phyloP scores from a whole-genome alignment of 2,329 filamentous ascomycete species.

The Fusarium newnesense region DNA sequence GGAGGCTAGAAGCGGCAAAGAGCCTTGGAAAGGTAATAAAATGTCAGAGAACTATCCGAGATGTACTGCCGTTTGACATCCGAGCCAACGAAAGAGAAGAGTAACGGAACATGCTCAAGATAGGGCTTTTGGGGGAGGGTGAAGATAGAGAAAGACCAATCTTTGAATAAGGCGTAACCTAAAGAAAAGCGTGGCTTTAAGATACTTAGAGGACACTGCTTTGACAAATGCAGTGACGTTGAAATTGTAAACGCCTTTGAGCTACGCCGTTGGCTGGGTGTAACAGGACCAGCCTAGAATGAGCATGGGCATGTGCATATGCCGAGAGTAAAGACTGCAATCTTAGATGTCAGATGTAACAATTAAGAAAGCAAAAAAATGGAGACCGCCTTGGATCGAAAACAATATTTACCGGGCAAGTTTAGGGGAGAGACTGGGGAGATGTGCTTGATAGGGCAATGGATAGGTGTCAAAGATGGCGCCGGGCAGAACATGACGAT shows the following conservation, averaged over 20 bases:
- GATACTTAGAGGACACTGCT: slow-evolving; percentile 27
- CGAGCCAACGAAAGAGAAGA: slow-evolving; percentile 42
- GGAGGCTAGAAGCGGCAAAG: slow-evolving; percentile 46
- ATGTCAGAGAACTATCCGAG: slow-evolving; percentile 33
- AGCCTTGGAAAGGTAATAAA: slow-evolving; percentile 27
- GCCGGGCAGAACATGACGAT: slow-evolving; percentile 33
- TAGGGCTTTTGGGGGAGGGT: slow-evolving; percentile 42
- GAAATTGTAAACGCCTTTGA: slow-evolving; percentile 39
- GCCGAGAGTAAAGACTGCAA: slow-evolving; percentile 39
- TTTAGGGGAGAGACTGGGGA: slow-evolving; percentile 29
- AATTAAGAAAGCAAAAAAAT: slow-evolving; percentile 24
- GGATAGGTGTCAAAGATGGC: slow-evolving; percentile 37
- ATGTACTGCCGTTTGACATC: slow-evolving; percentile 28
- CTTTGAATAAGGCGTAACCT: slow-evolving; percentile 28
- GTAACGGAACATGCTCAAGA: slow-evolving; percentile 31
- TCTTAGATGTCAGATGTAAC: slow-evolving; percentile 34
- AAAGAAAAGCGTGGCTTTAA: slow-evolving; percentile 41
- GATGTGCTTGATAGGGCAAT: slow-evolving; percentile 37
- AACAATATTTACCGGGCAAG: slow-evolving; percentile 18
- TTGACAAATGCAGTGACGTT: slow-evolving; percentile 39
- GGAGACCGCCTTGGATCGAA: slow-evolving; percentile 14
- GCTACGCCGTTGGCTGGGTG: slow-evolving; percentile 39
- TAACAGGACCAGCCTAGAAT: slow-evolving; percentile 35
- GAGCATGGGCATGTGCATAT: slow-evolving; percentile 43
- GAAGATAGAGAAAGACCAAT: slow-evolving; percentile 37